Base-by-base conservation (phyloP, 2,329 filamentous ascomycete species). In the Arthrobotrys entomopaga region DNA sequence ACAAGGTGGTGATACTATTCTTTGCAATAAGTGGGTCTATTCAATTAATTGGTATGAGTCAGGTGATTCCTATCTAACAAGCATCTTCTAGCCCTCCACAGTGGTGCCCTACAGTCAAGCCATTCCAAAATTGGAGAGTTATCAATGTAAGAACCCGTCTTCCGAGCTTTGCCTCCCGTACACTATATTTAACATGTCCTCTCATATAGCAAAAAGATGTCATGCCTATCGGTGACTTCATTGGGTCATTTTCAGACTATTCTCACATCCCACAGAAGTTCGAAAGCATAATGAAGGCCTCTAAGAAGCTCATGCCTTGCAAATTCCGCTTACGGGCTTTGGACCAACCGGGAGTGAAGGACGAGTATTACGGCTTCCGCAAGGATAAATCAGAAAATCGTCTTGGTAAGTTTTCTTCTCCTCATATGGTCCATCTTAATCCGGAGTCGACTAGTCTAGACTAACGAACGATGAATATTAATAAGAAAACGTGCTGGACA, bases 81-180 rank as follows among this genome's bases (percentile, higher is more conserved):
- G 22, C 2, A 26, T 34, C 34, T 24, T 26, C 74, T 43, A 43
- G 75, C 24, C 75, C 72, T 11, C 63, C 76, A 1, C 49, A 34
- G 2, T 76, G 75, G 76, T 70, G 70, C 38, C 40, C 60, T 3
- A 76, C 76, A 0, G 75, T 77, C 3, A 64, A 46, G 6, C 66
- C 74, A 2, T 76, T 66, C 29, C 48, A 73, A 29, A 76, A 77
- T 38, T 77, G 76, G 76, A 65, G 75, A 52, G 61, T 76, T 38
- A 69, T 76, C 20, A 65, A 77, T 22, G 76, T 77, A 59, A 43
- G 59, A 7, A 13, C 11, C 26, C 15, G 11, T 40, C 4, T 11
- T 54, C 53, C 7, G 11, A 34, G n/a, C 24, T 11, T 16, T n/a
- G 10, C 10, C n/a, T n/a, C n/a, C n/a, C n/a, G n/a, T n/a, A n/a